Base-by-base conservation (phyloP, 345 rosid genomes). In the Gynandropsis gynandra region DNA sequence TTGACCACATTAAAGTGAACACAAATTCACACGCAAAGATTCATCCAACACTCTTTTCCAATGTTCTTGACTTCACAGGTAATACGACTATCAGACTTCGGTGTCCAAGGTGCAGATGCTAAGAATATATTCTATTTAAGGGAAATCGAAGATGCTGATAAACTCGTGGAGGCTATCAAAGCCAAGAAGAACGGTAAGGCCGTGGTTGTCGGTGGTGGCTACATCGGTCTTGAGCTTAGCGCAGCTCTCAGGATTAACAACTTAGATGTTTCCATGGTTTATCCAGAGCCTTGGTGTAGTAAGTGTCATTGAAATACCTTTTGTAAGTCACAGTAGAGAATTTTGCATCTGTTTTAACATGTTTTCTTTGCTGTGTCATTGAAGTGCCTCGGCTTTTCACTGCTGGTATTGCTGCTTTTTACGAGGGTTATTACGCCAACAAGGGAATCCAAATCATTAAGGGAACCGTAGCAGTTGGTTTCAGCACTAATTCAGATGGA, bases 311-410 rank as follows among this genome's bases (percentile, higher is more conserved):
- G 51, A 9, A 3, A 52, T 9, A 8, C 52, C 16, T 50, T 11
- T 42, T 14, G 1, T 16, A 40, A 13, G 35, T 16, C 42, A 45
- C 32, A 4, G 29, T 7, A 24, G 2, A 20, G 1, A 21, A 42
- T 1, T 37, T 42, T 51, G 54, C 20, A 38, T 21, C 7, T 54
- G 14, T 10, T 65, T 8, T 57, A 40, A 59, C 46, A 33, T 13
- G 13, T 31, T 59, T 5, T 32, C 18, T 74, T 76, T 39, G 81
- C 84, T 32, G 76, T 75, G 59, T 77, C 78, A 10, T 78, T 84
- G 82, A 18, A 67, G 72, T 90, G 96, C 92, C 96, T 60, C 74
- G 98, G 43, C 98, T 90, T 66, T 90, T 87, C 65, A 90, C 98
- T 16, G 61, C 92, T 4, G 79, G 52, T 1, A 69, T 90, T 42